Base-by-base conservation (phyloP, 306 rosid genomes). In the Trifolium subterraneum region DNA sequence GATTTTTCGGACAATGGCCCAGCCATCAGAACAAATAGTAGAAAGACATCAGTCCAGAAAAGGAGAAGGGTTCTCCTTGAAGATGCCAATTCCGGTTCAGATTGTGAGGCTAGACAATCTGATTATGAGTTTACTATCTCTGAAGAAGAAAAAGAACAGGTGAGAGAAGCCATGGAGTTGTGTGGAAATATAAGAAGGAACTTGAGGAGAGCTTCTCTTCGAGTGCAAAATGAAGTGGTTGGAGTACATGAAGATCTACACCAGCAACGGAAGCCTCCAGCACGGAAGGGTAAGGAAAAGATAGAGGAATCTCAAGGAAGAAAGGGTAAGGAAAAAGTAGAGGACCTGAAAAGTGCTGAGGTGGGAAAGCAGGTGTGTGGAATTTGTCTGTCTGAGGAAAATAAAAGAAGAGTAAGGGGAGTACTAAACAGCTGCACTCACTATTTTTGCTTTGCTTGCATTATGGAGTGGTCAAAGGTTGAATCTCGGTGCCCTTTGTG, bases 381-480 rank as follows among this genome's bases (percentile, higher is more conserved):
- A 41, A 87, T 95, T 87, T 95, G 99, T 82, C 85, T 95, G 9
- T 83, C 99, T 0, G 99, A 92, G 83, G 99, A 95, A 90, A 89
- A 87, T 85, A 90, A 90, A 82, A 87, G 98, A 81, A 88, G 86
- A 92, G 85, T 90, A 50, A 82, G 93, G 86, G 99, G 99, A 78
- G 86, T 90, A 10, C 86, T 95, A 29, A 84, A 88, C 65, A 92
- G 99, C 73, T 95, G 99, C 86, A 83, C 93, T 58, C 99, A 95
- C 84, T 95, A 79, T 72, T 95, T 92, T 82, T 95, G 99, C 83
- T 95, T 90, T 74, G 72, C 88, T 58, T 95, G 99, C 83, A 92
- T 95, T 73, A 86, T 90, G 93, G 99, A 95, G 87, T 95, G 99
- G 99, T 90, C 93, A 12, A 95, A 92, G 86, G 99, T 95, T 78